Evolutionary conservation across 129 eudicot genomes (phyloP).

Genomic region (Tagetes erecta): DNA sequence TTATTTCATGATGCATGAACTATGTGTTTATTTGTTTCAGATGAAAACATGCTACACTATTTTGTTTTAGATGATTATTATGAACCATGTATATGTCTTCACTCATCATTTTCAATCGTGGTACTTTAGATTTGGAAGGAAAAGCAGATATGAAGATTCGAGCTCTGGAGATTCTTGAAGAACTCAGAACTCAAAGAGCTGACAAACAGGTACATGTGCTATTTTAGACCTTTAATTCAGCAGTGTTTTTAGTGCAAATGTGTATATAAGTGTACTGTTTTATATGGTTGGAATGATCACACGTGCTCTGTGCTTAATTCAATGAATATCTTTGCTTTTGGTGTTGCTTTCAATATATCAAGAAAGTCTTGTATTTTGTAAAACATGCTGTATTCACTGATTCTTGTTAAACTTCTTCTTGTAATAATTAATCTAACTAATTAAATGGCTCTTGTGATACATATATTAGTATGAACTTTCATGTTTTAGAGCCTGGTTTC

Average conservation of each 20-base stretch:
- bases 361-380: neutral
- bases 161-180: conserved; percentile 75
- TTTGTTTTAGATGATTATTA: neutral
- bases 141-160: conserved; percentile 89
- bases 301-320: conserved; percentile 1
- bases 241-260: neutral
- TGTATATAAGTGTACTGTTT: conserved; percentile 13
- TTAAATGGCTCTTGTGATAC: neutral
- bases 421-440: neutral
- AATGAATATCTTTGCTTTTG: neutral
- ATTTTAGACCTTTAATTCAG: neutral
- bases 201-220: conserved; percentile 71
- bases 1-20: neutral
- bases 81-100: neutral
- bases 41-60: conserved; percentile 1
- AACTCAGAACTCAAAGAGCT: conserved; percentile 82
- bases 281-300: neutral
- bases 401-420: neutral
- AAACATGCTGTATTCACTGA: neutral
- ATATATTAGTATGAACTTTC: neutral
- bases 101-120: neutral
- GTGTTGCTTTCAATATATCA: neutral
- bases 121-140: conserved; percentile 75
- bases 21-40: neutral
- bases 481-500: neutral